These are phyloP conservation scores for Solanum clarkiae DNA, from an alignment of 257 asterid genomes.

Conservation along the genomic window DNA sequence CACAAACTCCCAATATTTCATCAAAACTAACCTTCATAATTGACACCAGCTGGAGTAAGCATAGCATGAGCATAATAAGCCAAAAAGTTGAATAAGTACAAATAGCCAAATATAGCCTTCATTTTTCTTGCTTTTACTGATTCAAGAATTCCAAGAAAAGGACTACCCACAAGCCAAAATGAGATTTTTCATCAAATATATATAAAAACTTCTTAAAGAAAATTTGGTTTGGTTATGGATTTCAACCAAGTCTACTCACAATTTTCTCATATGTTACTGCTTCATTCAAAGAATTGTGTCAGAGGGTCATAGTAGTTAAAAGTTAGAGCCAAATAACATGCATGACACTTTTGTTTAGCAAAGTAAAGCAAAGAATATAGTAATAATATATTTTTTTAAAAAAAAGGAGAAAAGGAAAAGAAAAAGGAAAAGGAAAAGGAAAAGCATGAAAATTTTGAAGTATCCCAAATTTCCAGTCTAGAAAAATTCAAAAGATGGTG, in stretches of 20 bases:
- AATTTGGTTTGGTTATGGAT: neutral
- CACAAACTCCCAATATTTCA: neutral
- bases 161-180: neutral
- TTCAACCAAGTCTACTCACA: neutral
- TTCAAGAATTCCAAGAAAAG: neutral
- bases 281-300: constrained; percentile 5
- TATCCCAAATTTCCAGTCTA: neutral
- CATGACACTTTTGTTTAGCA: constrained; percentile 41
- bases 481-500: constrained; percentile 21
- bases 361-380: constrained; percentile 45
- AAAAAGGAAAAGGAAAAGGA: neutral
- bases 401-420: neutral
- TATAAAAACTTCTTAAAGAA: neutral
- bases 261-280: neutral
- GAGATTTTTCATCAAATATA: neutral
- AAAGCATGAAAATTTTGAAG: neutral
- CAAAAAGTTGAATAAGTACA: constrained; percentile 30
- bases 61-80: constrained; percentile 36
- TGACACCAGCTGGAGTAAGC: constrained; percentile 83
- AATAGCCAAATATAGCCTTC: constrained; percentile 13
- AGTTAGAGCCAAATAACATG: constrained; percentile 36
- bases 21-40: constrained; percentile 58
- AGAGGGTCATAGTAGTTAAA: constrained; percentile 22
- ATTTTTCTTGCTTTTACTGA: constrained; percentile 18
- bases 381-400: neutral